Evolutionary conservation across 495 filamentous ascomycete genomes (phyloP).

Genomic region (Xylaria cubensis): DNA sequence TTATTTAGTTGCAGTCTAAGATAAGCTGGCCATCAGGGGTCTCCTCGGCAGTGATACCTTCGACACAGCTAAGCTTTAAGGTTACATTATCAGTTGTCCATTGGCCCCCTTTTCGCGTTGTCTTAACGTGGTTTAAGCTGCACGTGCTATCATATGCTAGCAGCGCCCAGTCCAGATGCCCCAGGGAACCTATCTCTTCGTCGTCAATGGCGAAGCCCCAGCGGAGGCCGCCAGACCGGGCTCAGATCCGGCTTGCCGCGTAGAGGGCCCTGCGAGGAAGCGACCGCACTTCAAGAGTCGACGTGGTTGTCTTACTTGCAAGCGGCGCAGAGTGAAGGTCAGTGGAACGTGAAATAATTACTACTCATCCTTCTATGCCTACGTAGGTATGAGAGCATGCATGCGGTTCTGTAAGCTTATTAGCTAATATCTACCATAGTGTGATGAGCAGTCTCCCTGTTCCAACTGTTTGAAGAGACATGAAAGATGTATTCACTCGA

Average conservation of each 20-base stretch:
- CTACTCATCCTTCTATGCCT: neutral
- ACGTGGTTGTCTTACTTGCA: constrained; percentile 24
- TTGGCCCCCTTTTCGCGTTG: neutral
- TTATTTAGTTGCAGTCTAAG: too few relatives aligned
- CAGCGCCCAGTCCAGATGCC: neutral
- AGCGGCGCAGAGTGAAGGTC: constrained; percentile 29
- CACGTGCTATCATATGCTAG: neutral
- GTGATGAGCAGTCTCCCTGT: constrained; percentile 26
- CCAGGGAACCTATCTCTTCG: neutral
- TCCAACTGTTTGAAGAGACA: constrained; percentile 25
- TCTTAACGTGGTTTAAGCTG: neutral
- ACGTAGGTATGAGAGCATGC: neutral
- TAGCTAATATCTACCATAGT: constrained; percentile 15
- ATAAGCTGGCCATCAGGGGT: neutral
- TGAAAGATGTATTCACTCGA: constrained; percentile 14
- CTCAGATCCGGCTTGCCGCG: neutral
- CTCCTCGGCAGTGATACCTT: neutral
- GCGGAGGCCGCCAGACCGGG: neutral
- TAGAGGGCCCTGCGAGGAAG: constrained; percentile 11
- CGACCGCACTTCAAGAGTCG: constrained; percentile 28
- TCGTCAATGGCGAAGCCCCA: constrained; percentile 14
- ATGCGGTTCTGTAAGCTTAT: neutral
- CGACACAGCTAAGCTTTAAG: neutral
- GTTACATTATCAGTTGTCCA: constrained; percentile 1
- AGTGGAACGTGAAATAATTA: neutral